A percentile compares a stretch with the other conserved stretches of the same genome.
Conservation (phyloP, 2,329 filamentous ascomycete species). For the Pseudogymnoascus sp. region DNA sequence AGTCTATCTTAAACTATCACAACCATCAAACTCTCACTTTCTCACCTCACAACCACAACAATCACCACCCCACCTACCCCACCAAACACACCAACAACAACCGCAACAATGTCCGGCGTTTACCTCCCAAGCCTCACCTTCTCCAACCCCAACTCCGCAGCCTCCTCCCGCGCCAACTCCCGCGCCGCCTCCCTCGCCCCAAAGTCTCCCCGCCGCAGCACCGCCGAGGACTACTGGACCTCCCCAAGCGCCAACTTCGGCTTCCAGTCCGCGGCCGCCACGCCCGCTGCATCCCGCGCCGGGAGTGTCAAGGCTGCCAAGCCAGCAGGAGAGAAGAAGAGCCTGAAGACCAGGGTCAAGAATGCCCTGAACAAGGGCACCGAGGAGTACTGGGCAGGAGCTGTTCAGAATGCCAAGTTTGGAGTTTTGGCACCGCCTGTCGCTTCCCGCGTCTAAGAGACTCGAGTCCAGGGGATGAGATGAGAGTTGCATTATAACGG, state of each 20-base stretch:
- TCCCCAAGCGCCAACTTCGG: conserved; percentile 2
- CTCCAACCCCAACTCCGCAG: not conserved
- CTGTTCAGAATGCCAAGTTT: not conserved
- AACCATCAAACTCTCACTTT: not conserved
- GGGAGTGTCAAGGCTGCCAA: not conserved
- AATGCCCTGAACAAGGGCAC: not conserved
- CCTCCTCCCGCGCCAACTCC: not conserved
- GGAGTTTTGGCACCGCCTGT: not conserved
- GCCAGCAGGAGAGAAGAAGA: not conserved
- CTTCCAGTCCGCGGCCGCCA: not conserved
- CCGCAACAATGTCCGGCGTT: not conserved
- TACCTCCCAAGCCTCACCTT: not conserved
- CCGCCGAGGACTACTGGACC: not conserved
- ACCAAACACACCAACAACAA: conserved; percentile 3
- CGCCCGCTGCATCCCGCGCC: not conserved
- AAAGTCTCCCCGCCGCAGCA: conserved; percentile 2
- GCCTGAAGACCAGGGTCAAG: not conserved
- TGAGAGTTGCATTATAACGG: not conserved
- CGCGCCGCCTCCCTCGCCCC: not conserved
- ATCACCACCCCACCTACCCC: not conserved
- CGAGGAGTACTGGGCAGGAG: not conserved
- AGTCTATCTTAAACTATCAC: not conserved
- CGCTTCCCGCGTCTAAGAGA: not conserved
- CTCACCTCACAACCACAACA: not conserved
- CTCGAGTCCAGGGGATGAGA: not conserved